Base-by-base conservation (phyloP, 2,329 filamentous ascomycete species). In the Epichloe baconii region DNA sequence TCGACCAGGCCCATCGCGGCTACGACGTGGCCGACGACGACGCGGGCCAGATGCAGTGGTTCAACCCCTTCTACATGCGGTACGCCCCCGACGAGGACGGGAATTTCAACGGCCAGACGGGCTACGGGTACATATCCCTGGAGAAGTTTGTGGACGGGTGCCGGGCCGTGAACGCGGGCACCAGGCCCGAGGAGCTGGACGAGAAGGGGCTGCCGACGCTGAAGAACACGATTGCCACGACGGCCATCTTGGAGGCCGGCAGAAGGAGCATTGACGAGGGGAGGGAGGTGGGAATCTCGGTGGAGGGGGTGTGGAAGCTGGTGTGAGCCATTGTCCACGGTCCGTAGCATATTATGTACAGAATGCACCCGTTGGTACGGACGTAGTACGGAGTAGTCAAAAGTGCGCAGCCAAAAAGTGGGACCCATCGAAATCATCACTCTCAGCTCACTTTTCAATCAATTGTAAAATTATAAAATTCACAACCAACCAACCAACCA, bases 71-170 rank as follows among this genome's bases (percentile, higher is more conserved):
- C 70, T 94, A 94, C 71, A 95, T 94, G 88, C 84, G 85, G 61
- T 95, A 95, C 62, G 87, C 89, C 12, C 89, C 90, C 19, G 89
- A 95, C 62, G 90, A 95, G 71, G 87, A 95, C 67, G 91, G 90
- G 50, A 94, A 96, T 70, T 96, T 96, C 67, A 83, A 81, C 50
- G 90, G 90, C 37, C 90, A 95, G 71, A 85, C 82, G 6, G 90
- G 90, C 23, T 96, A 96, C 66, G 90, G 90, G 36, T 96, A 96
- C 69, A 80, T 95, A 53, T 93, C 86, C 19, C 90, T 96, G 62
- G 90, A 96, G 72, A 96, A 96, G 71, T 96, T 96, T 68, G 83
- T 96, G 47, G 88, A 96, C 65, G 89, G 85, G 12, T 88, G 88
- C 64, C 81, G 81, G 44, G 79, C 81, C 5, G 73, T 96, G 49